These are phyloP conservation scores for Nosema muscidifuracis DNA, from an alignment of 371 early-diverging fungal genomes.

Conservation along the genomic window DNA sequence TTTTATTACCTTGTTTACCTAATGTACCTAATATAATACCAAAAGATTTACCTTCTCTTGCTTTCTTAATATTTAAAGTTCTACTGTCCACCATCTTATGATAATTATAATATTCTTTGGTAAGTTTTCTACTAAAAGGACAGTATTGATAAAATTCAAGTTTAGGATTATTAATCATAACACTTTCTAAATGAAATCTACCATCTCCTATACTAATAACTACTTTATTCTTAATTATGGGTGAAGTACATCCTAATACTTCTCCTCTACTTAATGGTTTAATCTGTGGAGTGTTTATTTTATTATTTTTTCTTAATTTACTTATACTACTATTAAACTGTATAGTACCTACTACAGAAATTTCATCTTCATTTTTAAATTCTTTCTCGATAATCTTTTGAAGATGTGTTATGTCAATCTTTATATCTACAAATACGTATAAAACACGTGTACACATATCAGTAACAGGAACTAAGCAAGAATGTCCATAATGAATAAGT, in stretches of 20 bases:
- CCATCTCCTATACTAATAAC: slow-evolving; percentile 78
- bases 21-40: slow-evolving; percentile 87
- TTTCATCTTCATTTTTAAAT: slow-evolving; percentile 68
- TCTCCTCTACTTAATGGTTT: slow-evolving; percentile 93
- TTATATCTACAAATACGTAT: slow-evolving; percentile 98
- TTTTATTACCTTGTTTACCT: slow-evolving; percentile 91
- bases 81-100: slow-evolving; percentile 76
- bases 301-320: slow-evolving; percentile 55
- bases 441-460: slow-evolving; percentile 83
- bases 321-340: slow-evolving; percentile 87
- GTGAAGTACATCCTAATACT: slow-evolving; percentile 96
- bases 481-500: slow-evolving; percentile 95
- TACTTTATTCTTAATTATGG: slow-evolving; percentile 69
- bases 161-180: slow-evolving; percentile 92
- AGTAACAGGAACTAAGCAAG: slow-evolving; percentile 90
- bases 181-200: slow-evolving; percentile 94
- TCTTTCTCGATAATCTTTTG: slow-evolving; percentile 74
- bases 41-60: slow-evolving; percentile 67
- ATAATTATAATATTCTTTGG: slow-evolving; percentile 83
- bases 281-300: slow-evolving; percentile 69
- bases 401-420: slow-evolving; percentile 83
- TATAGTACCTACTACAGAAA: slow-evolving; percentile 84
- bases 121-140: slow-evolving; percentile 82
- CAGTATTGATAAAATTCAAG: slow-evolving; percentile 87
- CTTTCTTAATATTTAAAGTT: slow-evolving; percentile 70